Base-by-base conservation (phyloP, 495 filamentous ascomycete genomes). In the Stereocaulon alpinum region DNA sequence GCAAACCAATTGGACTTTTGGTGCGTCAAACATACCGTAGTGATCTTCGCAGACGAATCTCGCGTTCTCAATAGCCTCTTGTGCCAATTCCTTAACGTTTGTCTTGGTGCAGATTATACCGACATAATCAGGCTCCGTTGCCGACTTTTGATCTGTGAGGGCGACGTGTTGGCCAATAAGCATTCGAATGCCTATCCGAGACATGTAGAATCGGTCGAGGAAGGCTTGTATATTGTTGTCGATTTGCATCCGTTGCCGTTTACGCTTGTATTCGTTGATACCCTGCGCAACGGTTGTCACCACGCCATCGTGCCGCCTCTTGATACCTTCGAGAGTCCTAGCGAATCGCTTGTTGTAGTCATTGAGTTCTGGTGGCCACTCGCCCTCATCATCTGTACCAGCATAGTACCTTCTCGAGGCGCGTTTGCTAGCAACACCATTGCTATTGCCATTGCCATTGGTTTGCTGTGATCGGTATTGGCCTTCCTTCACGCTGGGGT, bases 131-230 rank as follows among this genome's bases (percentile, higher is more conserved):
- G 88, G 89, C 70, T 96, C 91, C 45, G 84, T 82, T 63, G 87
- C 81, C 63, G 91, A 84, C 58, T 84, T 86, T 76, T 95, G 90
- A 67, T 96, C 91, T 20, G 91, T 95, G 55, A 98, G 78, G 60
- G 93, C 94, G 59, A 98, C 93, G 72, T 98, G 93, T 71, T 98
- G 93, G 34, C 93, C 93, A 56, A 98, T 96, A 15, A 98, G 81
- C 93, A 98, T 98, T 61, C 93, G 88, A 56, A 98, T 98, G 63
- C 93, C 93, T 63, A 98, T 98, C n/a, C 93, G 90, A 40, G 90
- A 96, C 93, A 98, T 98, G 76, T 98, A 98, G 70, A 98, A 98
- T 53, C 93, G 87, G 74, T 98, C 93, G 58, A 98, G 83, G 74
- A 98, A 98, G 53, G 86, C 82, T 69, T 98, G 93, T 53, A 98